Conservation (phyloP, 2,329 filamentous ascomycete species). For the Aureobasidium melanogenum region DNA sequence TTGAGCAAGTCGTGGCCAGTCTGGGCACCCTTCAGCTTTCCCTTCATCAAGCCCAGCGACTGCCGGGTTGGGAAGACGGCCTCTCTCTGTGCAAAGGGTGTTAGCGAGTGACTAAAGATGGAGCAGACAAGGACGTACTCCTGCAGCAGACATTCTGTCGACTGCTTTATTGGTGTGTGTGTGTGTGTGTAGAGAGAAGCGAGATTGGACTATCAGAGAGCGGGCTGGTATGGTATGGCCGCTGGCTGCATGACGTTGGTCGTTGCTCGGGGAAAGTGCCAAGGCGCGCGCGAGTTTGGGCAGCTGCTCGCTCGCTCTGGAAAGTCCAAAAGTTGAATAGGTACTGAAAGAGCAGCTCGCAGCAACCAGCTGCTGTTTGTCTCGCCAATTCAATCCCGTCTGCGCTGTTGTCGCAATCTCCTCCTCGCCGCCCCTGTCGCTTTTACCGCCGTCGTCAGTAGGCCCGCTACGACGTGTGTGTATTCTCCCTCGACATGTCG, state of each 20-base stretch:
- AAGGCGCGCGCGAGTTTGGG: constrained; percentile 5
- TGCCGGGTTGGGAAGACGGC: constrained; percentile 96
- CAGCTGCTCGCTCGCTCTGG: neutral
- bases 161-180: neutral
- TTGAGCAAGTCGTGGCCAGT: constrained; percentile 88
- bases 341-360: neutral
- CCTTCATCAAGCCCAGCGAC: constrained; percentile 93
- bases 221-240: neutral
- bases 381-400: neutral
- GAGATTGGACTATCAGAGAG: neutral
- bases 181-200: neutral
- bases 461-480: neutral
- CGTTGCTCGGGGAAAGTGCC: constrained; percentile 6
- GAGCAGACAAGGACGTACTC: constrained; percentile 21
- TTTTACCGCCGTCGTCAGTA: neutral
- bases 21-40: constrained; percentile 77
- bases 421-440: neutral
- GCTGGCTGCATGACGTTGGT: neutral
- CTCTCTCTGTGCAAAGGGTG: constrained; percentile 58
- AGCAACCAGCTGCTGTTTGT: neutral
- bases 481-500: constrained; percentile 17
- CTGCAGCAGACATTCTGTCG: constrained; percentile 32
- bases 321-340: neutral
- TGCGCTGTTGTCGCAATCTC: neutral
- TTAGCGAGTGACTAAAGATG: neutral